Percentiles rank a stretch among this genome's conserved stretches.
Conservation (phyloP, 2,329 filamentous ascomycete species). For the Alternaria solani region DNA sequence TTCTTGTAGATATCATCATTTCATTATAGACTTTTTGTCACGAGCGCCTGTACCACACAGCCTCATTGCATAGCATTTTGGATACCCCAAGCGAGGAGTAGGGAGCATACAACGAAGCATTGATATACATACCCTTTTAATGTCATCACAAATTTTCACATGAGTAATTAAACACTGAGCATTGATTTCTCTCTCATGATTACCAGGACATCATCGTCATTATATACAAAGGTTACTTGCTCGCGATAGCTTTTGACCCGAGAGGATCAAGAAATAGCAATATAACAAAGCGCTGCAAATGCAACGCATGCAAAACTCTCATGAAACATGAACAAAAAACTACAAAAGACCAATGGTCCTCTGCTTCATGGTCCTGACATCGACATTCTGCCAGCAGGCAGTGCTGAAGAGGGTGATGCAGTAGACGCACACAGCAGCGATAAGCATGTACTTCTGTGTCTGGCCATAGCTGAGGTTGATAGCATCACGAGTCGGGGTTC, state of each 20-base stretch:
- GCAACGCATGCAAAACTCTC: neutral
- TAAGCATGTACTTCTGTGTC: constrained; percentile 50
- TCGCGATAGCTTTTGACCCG: neutral
- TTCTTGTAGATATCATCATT: neutral
- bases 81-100: neutral
- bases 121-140: neutral
- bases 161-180: neutral
- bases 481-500: constrained; percentile 58
- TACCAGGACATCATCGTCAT: neutral
- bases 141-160: neutral
- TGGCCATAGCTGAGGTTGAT: constrained; percentile 50
- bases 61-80: neutral
- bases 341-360: constrained; percentile 44
- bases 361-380: constrained; percentile 44
- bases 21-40: neutral
- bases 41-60: neutral
- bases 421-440: constrained; percentile 44
- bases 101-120: neutral
- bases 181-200: neutral
- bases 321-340: neutral
- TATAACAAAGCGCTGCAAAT: neutral
- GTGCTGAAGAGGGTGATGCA: constrained; percentile 33
- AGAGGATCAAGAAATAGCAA: neutral
- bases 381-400: constrained; percentile 42
- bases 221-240: neutral